Evolutionary conservation across 169 alveolate genomes (phyloP).

Genomic region (Plasmodium gaboni): DNA sequence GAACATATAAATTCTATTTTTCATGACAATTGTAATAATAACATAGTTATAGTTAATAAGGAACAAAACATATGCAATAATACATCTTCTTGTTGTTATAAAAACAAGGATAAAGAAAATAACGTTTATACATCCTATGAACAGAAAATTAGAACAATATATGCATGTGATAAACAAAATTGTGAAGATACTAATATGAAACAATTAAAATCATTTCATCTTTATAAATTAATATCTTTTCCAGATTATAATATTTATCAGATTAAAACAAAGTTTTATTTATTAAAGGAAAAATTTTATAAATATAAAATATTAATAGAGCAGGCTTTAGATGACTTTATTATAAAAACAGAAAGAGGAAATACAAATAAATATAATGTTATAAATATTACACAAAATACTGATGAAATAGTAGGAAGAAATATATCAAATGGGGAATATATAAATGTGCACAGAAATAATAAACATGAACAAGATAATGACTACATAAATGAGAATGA

Average conservation of each 20-base stretch:
- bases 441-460: too few species aligned
- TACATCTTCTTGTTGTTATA: not conserved
- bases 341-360: not conserved
- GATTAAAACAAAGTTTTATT: slow-evolving; percentile 37
- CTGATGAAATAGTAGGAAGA: too few species aligned
- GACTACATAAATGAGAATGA: too few species aligned
- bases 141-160: not conserved
- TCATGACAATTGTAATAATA: not conserved
- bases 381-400: too few species aligned
- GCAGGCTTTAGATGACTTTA: slow-evolving; percentile 13
- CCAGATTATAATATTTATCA: slow-evolving; percentile 49
- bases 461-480: too few species aligned
- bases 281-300: slow-evolving; percentile 45
- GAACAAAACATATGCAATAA: not conserved
- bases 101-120: too few species aligned
- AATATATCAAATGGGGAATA: too few species aligned
- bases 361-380: too few species aligned
- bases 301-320: slow-evolving; percentile 37
- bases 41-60: not conserved
- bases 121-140: not conserved
- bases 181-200: not conserved
- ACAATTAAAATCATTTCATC: slow-evolving; percentile 12
- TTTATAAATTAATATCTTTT: slow-evolving; percentile 22
- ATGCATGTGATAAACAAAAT: not conserved
- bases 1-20: too few species aligned